These are phyloP conservation scores for Deinandra increscens DNA, from an alignment of 129 eudicot genomes.

Conservation along the genomic window DNA sequence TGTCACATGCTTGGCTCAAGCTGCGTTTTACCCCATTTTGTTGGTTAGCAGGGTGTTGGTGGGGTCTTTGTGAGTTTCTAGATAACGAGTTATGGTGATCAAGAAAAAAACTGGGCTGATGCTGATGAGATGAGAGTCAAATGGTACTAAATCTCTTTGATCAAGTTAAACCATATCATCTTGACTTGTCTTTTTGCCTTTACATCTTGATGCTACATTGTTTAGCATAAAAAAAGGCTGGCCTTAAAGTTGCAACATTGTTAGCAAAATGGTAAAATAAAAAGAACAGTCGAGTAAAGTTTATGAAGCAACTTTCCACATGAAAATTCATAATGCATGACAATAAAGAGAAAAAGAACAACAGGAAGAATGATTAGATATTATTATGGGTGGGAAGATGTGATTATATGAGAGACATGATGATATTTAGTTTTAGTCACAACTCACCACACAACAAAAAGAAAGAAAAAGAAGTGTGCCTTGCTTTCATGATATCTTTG, in stretches of 20 bases:
- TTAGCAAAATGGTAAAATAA: neutral
- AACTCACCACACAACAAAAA: constrained; percentile 22
- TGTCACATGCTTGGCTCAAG: too few relatives aligned
- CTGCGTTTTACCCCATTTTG: too few relatives aligned
- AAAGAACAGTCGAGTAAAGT: neutral
- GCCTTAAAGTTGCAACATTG: constrained; percentile 2
- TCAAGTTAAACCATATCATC: neutral
- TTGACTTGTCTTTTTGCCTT: neutral
- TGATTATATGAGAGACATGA: constrained; percentile 30
- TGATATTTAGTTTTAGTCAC: constrained; percentile 29
- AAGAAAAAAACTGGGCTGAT: neutral
- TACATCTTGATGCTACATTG: neutral
- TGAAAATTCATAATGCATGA: constrained; percentile 26
- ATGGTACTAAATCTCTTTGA: neutral
- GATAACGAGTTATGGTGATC: too few relatives aligned
- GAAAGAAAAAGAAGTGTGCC: constrained; percentile 28
- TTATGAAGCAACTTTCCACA: constrained; percentile 34
- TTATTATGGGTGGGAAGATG: constrained; percentile 27
- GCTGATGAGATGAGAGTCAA: neutral
- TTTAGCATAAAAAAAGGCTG: neutral
- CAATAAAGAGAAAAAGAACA: constrained; percentile 19
- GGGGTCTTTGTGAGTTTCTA: too few relatives aligned
- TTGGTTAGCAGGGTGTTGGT: too few relatives aligned
- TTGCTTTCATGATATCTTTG: constrained; percentile 37
- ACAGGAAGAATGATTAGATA: constrained; percentile 29